Percentiles rank a stretch among this genome's conserved stretches.
These are phyloP conservation scores for Euphorbia schlechtendalii DNA, from an alignment of 441 rosid species.

Conservation along the genomic window DNA sequence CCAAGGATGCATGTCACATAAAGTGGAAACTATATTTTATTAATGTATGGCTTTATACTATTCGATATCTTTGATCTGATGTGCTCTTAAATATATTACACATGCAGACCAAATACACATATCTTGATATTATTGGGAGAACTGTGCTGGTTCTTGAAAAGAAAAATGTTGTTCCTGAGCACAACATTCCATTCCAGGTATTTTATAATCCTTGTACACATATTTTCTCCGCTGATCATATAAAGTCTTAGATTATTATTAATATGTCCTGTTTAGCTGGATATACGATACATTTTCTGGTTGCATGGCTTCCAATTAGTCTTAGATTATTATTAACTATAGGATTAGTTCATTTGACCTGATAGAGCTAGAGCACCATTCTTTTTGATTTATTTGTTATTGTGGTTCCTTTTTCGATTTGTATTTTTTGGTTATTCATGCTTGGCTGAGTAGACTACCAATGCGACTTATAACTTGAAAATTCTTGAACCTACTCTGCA, in stretches of 20 bases:
- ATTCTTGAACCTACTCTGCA: neutral
- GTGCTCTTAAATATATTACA: slow-evolving; percentile 12
- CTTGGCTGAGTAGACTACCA: neutral
- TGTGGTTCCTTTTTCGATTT: neutral
- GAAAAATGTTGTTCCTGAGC: slow-evolving; percentile 79
- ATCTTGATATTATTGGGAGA: slow-evolving; percentile 96
- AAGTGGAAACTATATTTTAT: neutral
- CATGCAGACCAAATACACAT: slow-evolving; percentile 84
- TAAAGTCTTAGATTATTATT: neutral
- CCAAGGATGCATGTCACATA: too few species aligned
- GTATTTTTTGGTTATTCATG: neutral
- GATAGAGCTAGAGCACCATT: too few species aligned
- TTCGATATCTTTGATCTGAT: slow-evolving; percentile 14
- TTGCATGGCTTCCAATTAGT: too few species aligned
- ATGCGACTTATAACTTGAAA: neutral
- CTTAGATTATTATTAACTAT: too few species aligned
- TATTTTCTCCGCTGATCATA: neutral
- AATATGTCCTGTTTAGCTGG: too few species aligned
- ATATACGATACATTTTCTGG: too few species aligned
- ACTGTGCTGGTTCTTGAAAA: slow-evolving; percentile 90
- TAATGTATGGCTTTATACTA: neutral
- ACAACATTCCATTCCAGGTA: slow-evolving; percentile 85
- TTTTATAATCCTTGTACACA: slow-evolving; percentile 10
- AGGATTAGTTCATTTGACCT: neutral
- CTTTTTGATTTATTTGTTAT: neutral